These are phyloP conservation scores for Hanseniaspora sp. DNA, from an alignment of 1,139 yeast species.

Conservation along the genomic window DNA sequence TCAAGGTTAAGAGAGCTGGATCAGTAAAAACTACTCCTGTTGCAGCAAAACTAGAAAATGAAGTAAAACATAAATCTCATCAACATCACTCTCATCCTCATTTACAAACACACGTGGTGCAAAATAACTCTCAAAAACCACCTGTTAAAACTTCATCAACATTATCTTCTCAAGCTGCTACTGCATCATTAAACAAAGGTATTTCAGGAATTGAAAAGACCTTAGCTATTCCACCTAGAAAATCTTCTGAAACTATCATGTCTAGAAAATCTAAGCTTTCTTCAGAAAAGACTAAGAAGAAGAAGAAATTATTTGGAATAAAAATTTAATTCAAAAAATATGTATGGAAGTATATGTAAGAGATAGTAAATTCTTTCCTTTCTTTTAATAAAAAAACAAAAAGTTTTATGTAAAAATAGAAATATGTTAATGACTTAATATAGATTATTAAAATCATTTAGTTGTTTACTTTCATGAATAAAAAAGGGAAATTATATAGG, in stretches of 20 bases:
- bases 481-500: neutral
- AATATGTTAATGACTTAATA: too few relatives aligned
- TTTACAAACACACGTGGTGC: neutral
- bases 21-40: neutral
- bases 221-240: neutral
- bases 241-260: neutral
- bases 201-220: neutral
- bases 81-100: neutral
- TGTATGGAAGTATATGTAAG: too few relatives aligned
- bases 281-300: conserved; percentile 16
- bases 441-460: too few relatives aligned
- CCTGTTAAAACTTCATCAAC: neutral
- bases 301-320: conserved; percentile 19
- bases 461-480: too few relatives aligned
- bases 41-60: neutral
- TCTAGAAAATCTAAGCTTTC: conserved; percentile 9
- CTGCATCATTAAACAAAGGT: conserved; percentile 10
- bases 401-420: too few relatives aligned
- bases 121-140: neutral
- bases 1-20: neutral
- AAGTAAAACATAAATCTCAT: neutral
- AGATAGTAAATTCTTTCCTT: too few relatives aligned
- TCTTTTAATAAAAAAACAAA: too few relatives aligned
- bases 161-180: conserved; percentile 14
- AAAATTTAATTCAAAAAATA: conserved; percentile 16